Base-by-base conservation (phyloP, 176 grass and related monocot genomes). In the Rhynchospora breviuscula region DNA sequence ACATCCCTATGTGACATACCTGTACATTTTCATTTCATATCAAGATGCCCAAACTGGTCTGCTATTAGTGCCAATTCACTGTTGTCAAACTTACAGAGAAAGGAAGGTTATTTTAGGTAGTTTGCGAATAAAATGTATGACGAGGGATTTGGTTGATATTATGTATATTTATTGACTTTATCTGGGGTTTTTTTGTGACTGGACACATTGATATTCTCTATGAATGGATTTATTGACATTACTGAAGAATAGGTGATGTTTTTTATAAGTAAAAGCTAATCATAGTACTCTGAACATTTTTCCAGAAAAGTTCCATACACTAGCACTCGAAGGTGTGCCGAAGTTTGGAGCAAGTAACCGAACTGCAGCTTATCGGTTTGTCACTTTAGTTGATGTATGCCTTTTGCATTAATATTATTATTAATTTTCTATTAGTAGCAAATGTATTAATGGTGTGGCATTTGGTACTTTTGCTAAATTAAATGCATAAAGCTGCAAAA, bases 381-480 rank as follows among this genome's bases (percentile, higher is more conserved):
- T 98, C 80, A 95, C 96, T 13, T 91, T 95, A 82, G 87, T 98
- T 60, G 93, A 98, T 90, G 96, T 98, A 91, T 31, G 35, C 85
- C 67, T 63, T n/a, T 60, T 81, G 40, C 7, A 10, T 77, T 68
- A 0, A 64, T 79, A 12, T 17, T 49, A 12, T 17, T 49, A 53
- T 70, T 56, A 44, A 87, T 77, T 25, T 43, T 26, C 71, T 25
- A 75, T 75, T 53, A 75, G 47, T 8, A 15, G 11, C 4, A 1
- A 53, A 75, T 14, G 14, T 53, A 75, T 25, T 53, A 71, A 11
- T 52, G 2, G 1, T 52, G 47, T 75, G 18, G 47, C 2, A 53
- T 0, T 53, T 26, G 21, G 21, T 75, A 22, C n/a, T 52, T 75
- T 52, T 53, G 46, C 47, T 51, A 7, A 52, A 75, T 25, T 25